Evolutionary conservation across 2,329 filamentous ascomycete species (phyloP), one percentile per base, ranked within the genome.

Genomic region (Fusarium lateritium): DNA sequence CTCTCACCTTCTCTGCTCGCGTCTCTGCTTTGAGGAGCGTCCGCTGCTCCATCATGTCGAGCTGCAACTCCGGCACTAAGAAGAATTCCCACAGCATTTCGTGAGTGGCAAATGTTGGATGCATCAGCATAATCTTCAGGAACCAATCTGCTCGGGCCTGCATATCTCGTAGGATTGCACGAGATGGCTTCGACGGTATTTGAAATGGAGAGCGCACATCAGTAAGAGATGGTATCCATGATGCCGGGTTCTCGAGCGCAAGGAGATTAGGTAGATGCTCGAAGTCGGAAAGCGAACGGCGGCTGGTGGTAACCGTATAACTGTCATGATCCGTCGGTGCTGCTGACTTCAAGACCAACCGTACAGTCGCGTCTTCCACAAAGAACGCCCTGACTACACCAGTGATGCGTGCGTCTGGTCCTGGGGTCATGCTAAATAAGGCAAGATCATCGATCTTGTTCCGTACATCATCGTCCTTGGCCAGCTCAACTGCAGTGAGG

Each of bases 1-100:
- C 96, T 54, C 89, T 88, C 34, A 99, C 91, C 57, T 91, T 94
- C 76, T 99, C 96, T 5, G 88, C 84, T 28, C 95, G 88, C 0
- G 91, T 89, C 77, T 94, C 91, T 6, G 94, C 92, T 80, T 99
- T 99, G 65, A 94, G 89, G 56, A 90, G 89, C 67, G 93, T 97
- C 50, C 96, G 89, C 78, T 97, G 91, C 54, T 93, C 91, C 86
- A 98, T 95, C 88, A 94, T 94, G 21, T 94, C 90, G 1, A 93
- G 87, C 76, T 97, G 93, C 50, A 99, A 89, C 72, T 99, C 96
- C 2, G 96, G 96, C 14, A 99, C 94, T 1, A 99, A 86, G 80
- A 99, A 97, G 81, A 99, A 99, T 75, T 99, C 96, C 97, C 96
- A 99, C 3, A 99, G 86, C 78, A 98, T 94, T 81, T 99, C 96